These are phyloP conservation scores for Linum tenue DNA, from an alignment of 345 rosid genomes.

Conservation along the genomic window DNA sequence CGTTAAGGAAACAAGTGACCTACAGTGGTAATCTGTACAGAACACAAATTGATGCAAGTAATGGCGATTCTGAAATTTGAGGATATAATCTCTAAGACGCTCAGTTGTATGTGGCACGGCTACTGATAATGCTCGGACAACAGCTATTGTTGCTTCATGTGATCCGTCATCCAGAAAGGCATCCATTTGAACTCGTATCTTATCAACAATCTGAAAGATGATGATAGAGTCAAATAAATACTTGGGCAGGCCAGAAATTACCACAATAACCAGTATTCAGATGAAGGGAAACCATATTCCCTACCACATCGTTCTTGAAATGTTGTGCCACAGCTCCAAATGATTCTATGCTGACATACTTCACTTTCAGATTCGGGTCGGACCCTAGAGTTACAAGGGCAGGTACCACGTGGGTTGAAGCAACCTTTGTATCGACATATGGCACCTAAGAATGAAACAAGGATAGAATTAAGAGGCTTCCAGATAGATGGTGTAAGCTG, in stretches of 20 bases:
- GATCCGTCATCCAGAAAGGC: constrained; percentile 99
- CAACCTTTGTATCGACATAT: constrained; percentile 68
- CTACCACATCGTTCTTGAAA: constrained; percentile 85
- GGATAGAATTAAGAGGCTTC: background rate
- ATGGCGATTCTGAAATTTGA: constrained; percentile 10
- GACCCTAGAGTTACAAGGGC: constrained; percentile 95
- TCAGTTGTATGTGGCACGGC: constrained; percentile 94
- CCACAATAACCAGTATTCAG: constrained; percentile 3
- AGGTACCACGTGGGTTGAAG: constrained; percentile 75
- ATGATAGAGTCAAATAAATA: background rate
- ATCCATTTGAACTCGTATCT: constrained; percentile 97
- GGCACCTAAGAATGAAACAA: constrained; percentile 48
- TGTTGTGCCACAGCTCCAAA: constrained; percentile 95
- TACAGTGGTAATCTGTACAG: background rate
- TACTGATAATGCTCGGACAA: constrained; percentile 68
- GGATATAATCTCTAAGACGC: constrained; percentile 85
- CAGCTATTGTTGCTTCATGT: constrained; percentile 88
- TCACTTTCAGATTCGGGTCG: constrained; percentile 79
- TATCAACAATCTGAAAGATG: constrained; percentile 78
- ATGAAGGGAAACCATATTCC: background rate
- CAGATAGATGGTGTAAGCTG: constrained; percentile 3
- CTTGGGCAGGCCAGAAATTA: background rate
- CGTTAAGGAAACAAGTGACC: constrained; percentile 34
- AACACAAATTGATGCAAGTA: background rate
- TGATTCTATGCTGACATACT: constrained; percentile 93